These are phyloP conservation scores for Knufia fluminis DNA, from an alignment of 2,329 filamentous ascomycete genomes.

Conservation along the genomic window DNA sequence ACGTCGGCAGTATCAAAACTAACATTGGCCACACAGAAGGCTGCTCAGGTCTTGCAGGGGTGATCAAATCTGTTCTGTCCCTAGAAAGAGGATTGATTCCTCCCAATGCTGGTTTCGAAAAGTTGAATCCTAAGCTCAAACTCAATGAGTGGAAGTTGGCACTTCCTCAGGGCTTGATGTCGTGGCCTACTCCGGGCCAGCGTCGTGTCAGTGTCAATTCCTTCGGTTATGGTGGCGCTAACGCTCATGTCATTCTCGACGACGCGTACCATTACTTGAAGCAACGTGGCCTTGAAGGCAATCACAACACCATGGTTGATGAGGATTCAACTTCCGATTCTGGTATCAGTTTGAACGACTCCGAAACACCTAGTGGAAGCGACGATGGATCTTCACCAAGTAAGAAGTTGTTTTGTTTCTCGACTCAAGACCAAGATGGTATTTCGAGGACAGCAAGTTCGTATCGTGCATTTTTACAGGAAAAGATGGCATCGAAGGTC, in stretches of 20 bases:
- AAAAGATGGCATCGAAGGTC: background rate
- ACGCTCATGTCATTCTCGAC: constrained; percentile 29
- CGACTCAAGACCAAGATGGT: background rate
- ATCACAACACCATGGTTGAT: constrained; percentile 6
- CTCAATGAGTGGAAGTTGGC: background rate
- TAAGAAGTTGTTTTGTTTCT: too few species aligned
- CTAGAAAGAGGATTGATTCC: constrained; percentile 20
- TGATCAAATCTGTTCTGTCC: constrained; percentile 24
- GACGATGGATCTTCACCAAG: background rate
- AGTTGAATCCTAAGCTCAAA: background rate
- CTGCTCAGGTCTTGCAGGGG: constrained; percentile 23
- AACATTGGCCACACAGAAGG: constrained; percentile 25
- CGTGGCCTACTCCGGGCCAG: too few species aligned
- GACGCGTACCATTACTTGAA: too few species aligned
- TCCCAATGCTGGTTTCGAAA: background rate
- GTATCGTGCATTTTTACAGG: background rate
- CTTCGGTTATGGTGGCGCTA: constrained; percentile 31
- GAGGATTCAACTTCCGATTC: background rate
- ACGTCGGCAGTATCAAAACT: constrained; percentile 25
- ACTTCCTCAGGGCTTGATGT: background rate
- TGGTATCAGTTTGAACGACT: background rate
- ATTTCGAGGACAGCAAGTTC: background rate
- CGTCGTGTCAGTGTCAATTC: constrained; percentile 23
- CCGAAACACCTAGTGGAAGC: background rate
- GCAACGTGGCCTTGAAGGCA: too few species aligned